A percentile compares a stretch with the other conserved stretches of the same genome.
Evolutionary conservation across 257 asterid species (phyloP).

Genomic region (Verbena officinalis): DNA sequence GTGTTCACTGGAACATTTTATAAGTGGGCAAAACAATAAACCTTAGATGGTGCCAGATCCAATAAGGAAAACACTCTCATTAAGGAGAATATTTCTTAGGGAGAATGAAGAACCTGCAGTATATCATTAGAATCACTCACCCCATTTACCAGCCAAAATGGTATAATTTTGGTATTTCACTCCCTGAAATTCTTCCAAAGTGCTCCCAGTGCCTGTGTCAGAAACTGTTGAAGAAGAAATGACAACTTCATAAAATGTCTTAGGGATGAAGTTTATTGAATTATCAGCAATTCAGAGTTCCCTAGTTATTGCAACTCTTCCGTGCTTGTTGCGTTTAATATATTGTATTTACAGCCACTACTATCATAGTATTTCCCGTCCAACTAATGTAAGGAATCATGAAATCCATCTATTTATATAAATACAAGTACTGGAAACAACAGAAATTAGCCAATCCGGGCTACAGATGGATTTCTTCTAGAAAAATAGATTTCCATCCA

Average conservation of each 20-base stretch:
- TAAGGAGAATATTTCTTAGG: background rate
- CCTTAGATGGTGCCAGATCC: slow-evolving; percentile 4
- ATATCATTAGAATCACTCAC: slow-evolving; percentile 42
- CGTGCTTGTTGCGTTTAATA: background rate
- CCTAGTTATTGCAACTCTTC: slow-evolving; percentile 7
- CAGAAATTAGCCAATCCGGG: slow-evolving; percentile 11
- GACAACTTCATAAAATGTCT: slow-evolving; percentile 7
- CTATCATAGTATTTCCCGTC: background rate
- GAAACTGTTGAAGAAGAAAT: slow-evolving; percentile 60
- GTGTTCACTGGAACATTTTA: background rate
- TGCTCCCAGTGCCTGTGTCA: slow-evolving; percentile 77
- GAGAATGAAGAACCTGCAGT: background rate
- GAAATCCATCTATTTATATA: background rate
- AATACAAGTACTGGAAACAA: slow-evolving; percentile 11
- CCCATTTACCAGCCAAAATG: slow-evolving; percentile 55
- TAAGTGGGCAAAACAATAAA: background rate
- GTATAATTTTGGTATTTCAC: slow-evolving; percentile 38
- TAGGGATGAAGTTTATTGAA: slow-evolving; percentile 3
- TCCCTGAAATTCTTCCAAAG: slow-evolving; percentile 59
- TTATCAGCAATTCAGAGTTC: slow-evolving; percentile 5
- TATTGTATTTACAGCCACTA: background rate
- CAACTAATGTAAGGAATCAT: background rate
- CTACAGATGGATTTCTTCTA: background rate
- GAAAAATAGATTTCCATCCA: slow-evolving; percentile 5
- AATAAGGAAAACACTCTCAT: background rate